Evolutionary conservation across 108 stramenopile species (phyloP), one percentile per base, ranked within the genome.

Genomic region (Hondaea fermentalgiana): DNA sequence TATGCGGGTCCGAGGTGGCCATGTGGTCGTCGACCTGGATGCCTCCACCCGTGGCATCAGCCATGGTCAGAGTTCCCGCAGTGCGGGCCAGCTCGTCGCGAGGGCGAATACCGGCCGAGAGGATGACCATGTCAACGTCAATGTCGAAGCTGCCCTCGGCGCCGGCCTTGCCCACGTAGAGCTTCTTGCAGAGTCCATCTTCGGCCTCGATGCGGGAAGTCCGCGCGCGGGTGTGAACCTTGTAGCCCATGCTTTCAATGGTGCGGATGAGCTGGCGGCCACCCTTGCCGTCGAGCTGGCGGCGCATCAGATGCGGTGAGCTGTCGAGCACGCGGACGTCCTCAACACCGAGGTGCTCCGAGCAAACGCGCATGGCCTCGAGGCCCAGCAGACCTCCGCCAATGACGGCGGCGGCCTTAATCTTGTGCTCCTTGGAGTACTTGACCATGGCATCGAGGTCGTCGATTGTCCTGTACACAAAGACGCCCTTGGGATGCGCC

Each of bases 401-500:
- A 60, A 97, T 96, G 60, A 97, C 97, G 57, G 97, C 97, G n/a
- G 97, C 97, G 58, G 90, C 88, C 64, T 95, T 91, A 47, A 97
- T 95, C 72, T 95, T 95, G 87, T 97, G 90, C 58, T 95, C 94
- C 72, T 97, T 93, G 72, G 95, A 95, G 88, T 96, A 97, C 28
- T 93, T 92, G 88, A 97, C 91, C 96, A 97, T 97, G 87, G 88
- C 89, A 89, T 97, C 96, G 87, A 97, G 94, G 60, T 97, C 97
- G 92, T 97, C 96, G 88, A 97, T 96, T 5, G 97, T 97, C 59
- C 97, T 93, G 93, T 97, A 97, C 71, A 97, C 97, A 92, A 97
- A 97, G 21, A 97, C 96, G 28, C 97, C 97, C 23, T 89, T 55
- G 0, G 76, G 76, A 35, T 83, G 76, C 51, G 19, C 49, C 10